Percentiles rank a stretch among this genome's conserved stretches.
These are phyloP conservation scores for Vaccinium corymbosum DNA, from an alignment of 148 eudicot genomes.

Conservation along the genomic window DNA sequence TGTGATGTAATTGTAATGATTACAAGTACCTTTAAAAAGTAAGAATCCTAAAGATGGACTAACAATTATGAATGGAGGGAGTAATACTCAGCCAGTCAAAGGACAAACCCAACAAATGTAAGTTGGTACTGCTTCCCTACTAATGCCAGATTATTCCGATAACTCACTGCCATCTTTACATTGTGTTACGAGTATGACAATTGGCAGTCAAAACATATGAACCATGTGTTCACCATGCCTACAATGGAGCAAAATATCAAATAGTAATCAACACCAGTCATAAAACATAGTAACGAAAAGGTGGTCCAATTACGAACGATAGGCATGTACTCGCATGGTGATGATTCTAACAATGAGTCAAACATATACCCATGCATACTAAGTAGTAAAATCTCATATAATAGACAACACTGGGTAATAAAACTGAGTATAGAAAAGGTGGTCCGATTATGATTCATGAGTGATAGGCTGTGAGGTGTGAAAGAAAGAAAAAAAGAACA, in stretches of 20 bases:
- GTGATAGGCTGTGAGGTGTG: background rate
- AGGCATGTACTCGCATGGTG: too few relatives aligned
- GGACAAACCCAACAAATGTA: background rate
- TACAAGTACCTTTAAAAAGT: too few relatives aligned
- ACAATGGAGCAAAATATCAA: background rate
- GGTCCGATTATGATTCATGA: background rate
- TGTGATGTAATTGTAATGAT: too few relatives aligned
- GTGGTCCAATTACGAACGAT: too few relatives aligned
- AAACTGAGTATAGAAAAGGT: background rate
- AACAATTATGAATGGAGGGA: too few relatives aligned
- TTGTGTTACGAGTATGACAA: background rate
- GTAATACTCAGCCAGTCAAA: background rate
- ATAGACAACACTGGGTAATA: background rate
- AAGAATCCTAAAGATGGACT: too few relatives aligned
- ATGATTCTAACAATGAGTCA: too few relatives aligned
- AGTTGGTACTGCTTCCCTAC: background rate
- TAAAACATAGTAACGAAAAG: background rate
- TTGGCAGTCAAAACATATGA: background rate
- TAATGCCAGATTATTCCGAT: background rate
- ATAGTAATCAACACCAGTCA: background rate
- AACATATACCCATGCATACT: too few relatives aligned
- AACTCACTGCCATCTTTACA: background rate
- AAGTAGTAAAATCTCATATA: background rate
- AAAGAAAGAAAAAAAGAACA: background rate
- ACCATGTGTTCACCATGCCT: background rate